These are phyloP conservation scores for Leptomonas seymouri DNA, from an alignment of 208 protist species.

Conservation along the genomic window DNA sequence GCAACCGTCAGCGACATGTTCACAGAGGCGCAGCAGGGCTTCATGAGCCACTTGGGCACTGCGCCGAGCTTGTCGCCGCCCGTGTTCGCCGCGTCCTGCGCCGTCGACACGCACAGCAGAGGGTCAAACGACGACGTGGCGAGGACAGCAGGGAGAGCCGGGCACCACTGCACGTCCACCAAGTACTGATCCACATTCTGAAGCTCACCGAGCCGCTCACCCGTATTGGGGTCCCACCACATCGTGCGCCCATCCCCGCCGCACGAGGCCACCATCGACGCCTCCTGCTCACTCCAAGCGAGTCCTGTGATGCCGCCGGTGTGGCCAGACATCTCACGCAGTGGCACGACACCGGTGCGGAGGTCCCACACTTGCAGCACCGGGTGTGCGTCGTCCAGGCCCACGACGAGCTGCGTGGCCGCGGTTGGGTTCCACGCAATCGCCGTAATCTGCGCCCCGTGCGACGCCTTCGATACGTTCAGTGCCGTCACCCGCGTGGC, in stretches of 20 bases:
- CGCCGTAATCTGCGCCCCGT: constrained; percentile 58
- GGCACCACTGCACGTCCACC: constrained; percentile 96
- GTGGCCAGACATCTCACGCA: constrained; percentile 83
- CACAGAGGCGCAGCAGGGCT: constrained; percentile 70
- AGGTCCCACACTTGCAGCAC: constrained; percentile 98
- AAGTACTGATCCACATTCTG: constrained; percentile 83
- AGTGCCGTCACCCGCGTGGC: constrained; percentile 89
- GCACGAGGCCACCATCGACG: constrained; percentile 89
- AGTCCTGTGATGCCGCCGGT: constrained; percentile 90
- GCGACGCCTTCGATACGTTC: constrained; percentile 71
- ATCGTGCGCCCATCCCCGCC: constrained; percentile 95
- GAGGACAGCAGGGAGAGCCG: constrained; percentile 83
- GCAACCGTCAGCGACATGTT: constrained; percentile 61
- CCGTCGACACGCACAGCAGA: constrained; percentile 70
- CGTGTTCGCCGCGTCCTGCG: constrained; percentile 36
- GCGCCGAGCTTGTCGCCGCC: constrained; percentile 25
- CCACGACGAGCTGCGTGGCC: constrained; percentile 93
- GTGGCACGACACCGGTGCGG: constrained; percentile 89
- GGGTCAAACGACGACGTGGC: constrained; percentile 91
- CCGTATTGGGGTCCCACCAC: constrained; percentile 94
- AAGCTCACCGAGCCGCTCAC: constrained; percentile 70
- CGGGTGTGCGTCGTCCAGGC: constrained; percentile 89
- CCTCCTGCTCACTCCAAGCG: constrained; percentile 94
- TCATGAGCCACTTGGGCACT: constrained; percentile 60
- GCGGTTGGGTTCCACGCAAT: constrained; percentile 96